Evolutionary conservation across 768 basidiomycete species (phyloP), one percentile per base, ranked within the genome.

Genomic region (Tricholoma bakamatsutake): DNA sequence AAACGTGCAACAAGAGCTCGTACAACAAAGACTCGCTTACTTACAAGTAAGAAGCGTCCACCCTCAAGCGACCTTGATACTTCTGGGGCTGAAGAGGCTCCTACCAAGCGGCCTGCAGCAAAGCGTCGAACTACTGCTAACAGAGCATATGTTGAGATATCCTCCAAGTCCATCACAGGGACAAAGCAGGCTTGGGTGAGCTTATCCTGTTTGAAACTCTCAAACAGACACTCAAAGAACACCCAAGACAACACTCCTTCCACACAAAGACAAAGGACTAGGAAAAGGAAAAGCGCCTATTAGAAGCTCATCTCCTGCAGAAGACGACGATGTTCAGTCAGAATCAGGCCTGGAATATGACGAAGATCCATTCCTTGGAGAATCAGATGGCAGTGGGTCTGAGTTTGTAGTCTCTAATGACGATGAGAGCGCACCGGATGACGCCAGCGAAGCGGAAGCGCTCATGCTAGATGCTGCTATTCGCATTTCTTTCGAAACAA

Each of bases 401-500:
- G 85, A 86, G 54, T 88, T 85, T 59, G 71, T 79, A 40, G 71
- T 57, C 3, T 76, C 77, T 24, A 66, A 69, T 12, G 66, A 69
- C 17, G 73, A 74, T 42, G 73, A 76, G 33, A 61, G 60, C 7
- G 59, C 59, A 43, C 62, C 62, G 33, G 65, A 66, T 2, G 61
- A 65, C 17, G 68, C 71, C 45, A 61, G 59, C 45, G 71, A 59
- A 52, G 78, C 77, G 53, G 80, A 82, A 58, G 75, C 72, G 47
- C 54, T 82, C 18, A 79, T 88, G 82, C 37, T 90, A 13, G 69
- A 75, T 42, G 77, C 74, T 21, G 88, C 85, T 28, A 75, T 87
- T 39, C 69, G 74, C 54, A 62, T 73, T 57, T 91, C 89, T 18
- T 65, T 82, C 52, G 71, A 75, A 58, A 63, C 62, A 35, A 55